These are phyloP conservation scores for Solanum hybrid DNA, from an alignment of 305 asterid species.

Conservation along the genomic window DNA sequence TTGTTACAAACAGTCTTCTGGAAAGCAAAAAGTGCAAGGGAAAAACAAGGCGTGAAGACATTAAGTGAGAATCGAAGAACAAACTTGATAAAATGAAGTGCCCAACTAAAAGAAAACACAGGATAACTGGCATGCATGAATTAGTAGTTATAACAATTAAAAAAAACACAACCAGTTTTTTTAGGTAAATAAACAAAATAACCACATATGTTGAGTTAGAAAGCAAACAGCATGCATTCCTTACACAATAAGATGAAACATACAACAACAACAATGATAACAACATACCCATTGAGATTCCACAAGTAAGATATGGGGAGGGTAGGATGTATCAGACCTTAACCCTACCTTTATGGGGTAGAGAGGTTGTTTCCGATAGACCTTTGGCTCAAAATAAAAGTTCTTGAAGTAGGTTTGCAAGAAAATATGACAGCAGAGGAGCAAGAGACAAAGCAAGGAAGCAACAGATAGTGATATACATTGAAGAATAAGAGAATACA, in stretches of 20 bases:
- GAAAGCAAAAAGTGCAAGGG: background rate
- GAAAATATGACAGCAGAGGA: background rate
- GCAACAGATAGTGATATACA: background rate
- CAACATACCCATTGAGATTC: background rate
- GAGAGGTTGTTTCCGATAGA: background rate
- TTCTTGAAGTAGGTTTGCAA: background rate
- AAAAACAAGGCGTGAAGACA: background rate
- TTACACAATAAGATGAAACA: background rate
- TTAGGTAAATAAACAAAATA: background rate
- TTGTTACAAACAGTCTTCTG: background rate
- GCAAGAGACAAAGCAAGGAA: background rate
- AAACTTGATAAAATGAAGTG: background rate
- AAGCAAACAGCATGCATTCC: background rate
- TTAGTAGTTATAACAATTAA: background rate
- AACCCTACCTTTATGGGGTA: background rate
- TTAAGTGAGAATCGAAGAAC: background rate
- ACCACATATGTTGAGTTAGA: background rate
- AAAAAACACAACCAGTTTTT: background rate
- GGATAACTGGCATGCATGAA: background rate
- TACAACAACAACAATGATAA: background rate
- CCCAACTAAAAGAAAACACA: background rate
- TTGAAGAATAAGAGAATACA: background rate
- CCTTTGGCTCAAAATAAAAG: no score
- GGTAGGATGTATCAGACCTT: background rate
- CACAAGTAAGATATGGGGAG: background rate